phyloP scores from a whole-genome alignment of 106 monocot species.

The Allium fistulosum region DNA sequence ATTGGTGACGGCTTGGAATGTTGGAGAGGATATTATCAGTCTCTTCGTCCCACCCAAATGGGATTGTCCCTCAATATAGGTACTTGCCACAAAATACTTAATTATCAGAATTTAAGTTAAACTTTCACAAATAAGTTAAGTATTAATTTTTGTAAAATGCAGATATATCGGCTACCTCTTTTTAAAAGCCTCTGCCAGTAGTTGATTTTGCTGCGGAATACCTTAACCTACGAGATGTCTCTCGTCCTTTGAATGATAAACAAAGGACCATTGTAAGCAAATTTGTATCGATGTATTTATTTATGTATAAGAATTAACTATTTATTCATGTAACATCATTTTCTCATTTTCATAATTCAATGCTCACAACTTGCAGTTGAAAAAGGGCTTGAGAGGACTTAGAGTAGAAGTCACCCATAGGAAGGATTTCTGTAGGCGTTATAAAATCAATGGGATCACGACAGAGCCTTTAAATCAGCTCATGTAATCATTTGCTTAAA shows the following conservation, averaged over 20 bases:
- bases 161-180: constrained; percentile 61
- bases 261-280: constrained; percentile 33
- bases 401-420: constrained; percentile 33
- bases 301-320: too few relatives aligned
- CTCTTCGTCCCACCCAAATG: constrained; percentile 81
- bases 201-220: constrained; percentile 27
- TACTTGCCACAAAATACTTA: constrained; percentile 9
- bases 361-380: constrained; percentile 18
- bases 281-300: neutral
- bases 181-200: constrained; percentile 32
- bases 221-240: constrained; percentile 14
- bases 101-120: neutral
- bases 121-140: neutral
- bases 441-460: constrained; percentile 43
- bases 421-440: constrained; percentile 11
- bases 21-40: constrained; percentile 83
- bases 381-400: constrained; percentile 43
- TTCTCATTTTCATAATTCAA: neutral
- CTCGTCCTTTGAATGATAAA: constrained; percentile 19
- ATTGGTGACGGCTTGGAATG: constrained; percentile 71
- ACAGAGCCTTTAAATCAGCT: constrained; percentile 23
- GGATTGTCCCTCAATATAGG: constrained; percentile 68
- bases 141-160: neutral
- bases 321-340: neutral
- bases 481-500: constrained; percentile 13